phyloP scores from a whole-genome alignment of 495 filamentous ascomycete species.

The Penicillium bovifimosum region DNA sequence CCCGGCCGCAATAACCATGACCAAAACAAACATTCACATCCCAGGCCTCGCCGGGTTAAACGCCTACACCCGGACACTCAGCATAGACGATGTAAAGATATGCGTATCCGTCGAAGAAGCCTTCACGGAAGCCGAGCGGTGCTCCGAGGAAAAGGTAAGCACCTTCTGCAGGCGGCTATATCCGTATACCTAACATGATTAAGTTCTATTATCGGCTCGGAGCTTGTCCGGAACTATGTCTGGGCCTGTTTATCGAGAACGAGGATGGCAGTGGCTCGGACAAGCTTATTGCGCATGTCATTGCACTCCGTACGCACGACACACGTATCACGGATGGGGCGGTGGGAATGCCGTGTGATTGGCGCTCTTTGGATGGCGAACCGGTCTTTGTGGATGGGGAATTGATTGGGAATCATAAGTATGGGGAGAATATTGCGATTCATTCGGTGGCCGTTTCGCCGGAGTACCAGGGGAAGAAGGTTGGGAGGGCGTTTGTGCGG shows the following conservation, averaged over 20 bases:
- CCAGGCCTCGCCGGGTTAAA: slow-evolving; percentile 1
- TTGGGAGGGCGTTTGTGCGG: slow-evolving; percentile 18
- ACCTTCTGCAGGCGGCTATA: too few species aligned
- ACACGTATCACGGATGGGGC: slow-evolving; percentile 16
- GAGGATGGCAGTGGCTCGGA: not conserved
- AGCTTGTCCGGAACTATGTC: slow-evolving; percentile 13
- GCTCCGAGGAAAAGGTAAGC: slow-evolving; percentile 24
- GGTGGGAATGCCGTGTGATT: slow-evolving; percentile 20
- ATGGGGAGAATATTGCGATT: slow-evolving; percentile 16
- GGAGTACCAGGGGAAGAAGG: slow-evolving; percentile 19
- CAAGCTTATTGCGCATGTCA: slow-evolving; percentile 20
- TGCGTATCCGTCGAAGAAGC: slow-evolving; percentile 18
- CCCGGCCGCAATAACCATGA: not conserved
- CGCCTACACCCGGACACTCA: slow-evolving; percentile 11
- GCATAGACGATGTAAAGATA: slow-evolving; percentile 14
- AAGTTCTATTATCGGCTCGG: slow-evolving; percentile 21
- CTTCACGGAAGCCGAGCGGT: slow-evolving; percentile 19
- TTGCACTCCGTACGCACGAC: slow-evolving; percentile 9
- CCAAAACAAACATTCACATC: slow-evolving; percentile 3
- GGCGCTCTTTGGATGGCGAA: slow-evolving; percentile 6
- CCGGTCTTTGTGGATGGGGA: slow-evolving; percentile 2
- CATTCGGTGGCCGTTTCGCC: slow-evolving; percentile 23
- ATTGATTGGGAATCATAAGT: slow-evolving; percentile 20
- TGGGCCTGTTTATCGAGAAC: slow-evolving; percentile 19
- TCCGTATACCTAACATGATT: not conserved